These are phyloP conservation scores for Amorphotheca resinae DNA, from an alignment of 495 filamentous ascomycete species.

Conservation along the genomic window DNA sequence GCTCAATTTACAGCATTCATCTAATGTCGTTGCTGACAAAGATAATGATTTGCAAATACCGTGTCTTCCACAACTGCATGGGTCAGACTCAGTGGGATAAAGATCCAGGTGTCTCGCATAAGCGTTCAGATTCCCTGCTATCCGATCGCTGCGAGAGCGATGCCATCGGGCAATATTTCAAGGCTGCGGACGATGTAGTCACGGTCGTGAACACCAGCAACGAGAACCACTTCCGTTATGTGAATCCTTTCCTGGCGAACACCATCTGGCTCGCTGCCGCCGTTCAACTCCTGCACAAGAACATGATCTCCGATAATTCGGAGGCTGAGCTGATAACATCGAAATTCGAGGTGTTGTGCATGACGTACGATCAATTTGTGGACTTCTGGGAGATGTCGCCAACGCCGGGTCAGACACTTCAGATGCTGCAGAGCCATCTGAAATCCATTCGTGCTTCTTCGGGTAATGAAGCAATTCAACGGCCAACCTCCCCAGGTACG, in stretches of 20 bases:
- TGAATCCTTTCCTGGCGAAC: slow-evolving; percentile 24
- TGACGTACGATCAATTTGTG: slow-evolving; percentile 11
- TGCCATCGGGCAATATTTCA: slow-evolving; percentile 13
- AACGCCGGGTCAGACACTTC: slow-evolving; percentile 9
- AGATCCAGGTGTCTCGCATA: not conserved
- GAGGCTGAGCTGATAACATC: slow-evolving; percentile 6
- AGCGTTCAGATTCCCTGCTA: not conserved
- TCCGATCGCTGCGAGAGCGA: not conserved
- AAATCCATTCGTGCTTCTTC: not conserved
- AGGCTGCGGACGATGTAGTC: slow-evolving; percentile 21
- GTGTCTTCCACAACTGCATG: slow-evolving; percentile 7
- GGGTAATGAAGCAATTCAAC: no score
- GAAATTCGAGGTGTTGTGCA: slow-evolving; percentile 12
- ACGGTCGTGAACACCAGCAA: slow-evolving; percentile 15
- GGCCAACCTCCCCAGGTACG: no score
- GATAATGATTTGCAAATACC: slow-evolving; percentile 25
- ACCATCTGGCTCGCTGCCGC: slow-evolving; percentile 25
- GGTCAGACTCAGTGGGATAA: not conserved
- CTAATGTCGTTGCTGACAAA: slow-evolving; percentile 23
- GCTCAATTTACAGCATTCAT: slow-evolving; percentile 21
- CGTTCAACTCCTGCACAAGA: slow-evolving; percentile 17
- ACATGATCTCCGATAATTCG: not conserved
- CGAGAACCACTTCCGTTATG: slow-evolving; percentile 16
- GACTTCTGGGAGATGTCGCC: slow-evolving; percentile 8
- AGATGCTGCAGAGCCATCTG: slow-evolving; percentile 13